phyloP scores from a whole-genome alignment of 768 basidiomycete species.

The Naganishia friedmannii region DNA sequence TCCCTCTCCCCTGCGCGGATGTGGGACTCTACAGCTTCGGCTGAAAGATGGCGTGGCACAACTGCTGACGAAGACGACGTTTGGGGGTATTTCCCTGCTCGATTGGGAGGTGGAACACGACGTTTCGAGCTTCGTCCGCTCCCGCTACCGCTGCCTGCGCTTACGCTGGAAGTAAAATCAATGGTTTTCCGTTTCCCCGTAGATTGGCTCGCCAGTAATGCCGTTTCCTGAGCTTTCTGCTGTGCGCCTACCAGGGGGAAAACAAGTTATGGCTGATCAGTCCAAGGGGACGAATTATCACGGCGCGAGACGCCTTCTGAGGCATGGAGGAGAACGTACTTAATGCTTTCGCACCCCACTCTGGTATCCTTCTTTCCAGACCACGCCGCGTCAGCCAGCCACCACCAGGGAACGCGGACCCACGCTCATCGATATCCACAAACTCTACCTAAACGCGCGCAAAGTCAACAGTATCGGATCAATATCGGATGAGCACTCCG shows the following conservation, averaged over 20 bases:
- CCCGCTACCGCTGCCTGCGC: not conserved
- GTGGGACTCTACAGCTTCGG: not conserved
- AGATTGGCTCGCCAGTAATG: not conserved
- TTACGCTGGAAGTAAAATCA: not conserved
- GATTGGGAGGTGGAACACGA: not conserved
- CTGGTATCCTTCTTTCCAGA: constrained; percentile 61
- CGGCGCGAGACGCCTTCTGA: not conserved
- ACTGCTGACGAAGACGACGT: too few relatives aligned
- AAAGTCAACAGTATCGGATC: not conserved
- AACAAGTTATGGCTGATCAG: not conserved
- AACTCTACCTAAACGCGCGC: constrained; percentile 64
- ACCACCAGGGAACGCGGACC: constrained; percentile 71
- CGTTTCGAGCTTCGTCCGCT: not conserved
- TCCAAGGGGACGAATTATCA: too few relatives aligned
- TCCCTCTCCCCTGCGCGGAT: not conserved
- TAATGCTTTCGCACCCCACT: constrained; percentile 74
- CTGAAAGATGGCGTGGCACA: not conserved
- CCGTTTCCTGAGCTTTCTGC: constrained; percentile 14
- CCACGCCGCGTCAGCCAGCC: constrained; percentile 63
- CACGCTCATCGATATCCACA: constrained; percentile 80
- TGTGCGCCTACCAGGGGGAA: not conserved
- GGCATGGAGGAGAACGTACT: not conserved
- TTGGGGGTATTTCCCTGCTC: not conserved
- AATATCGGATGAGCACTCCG: not conserved
- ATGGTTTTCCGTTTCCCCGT: constrained; percentile 16